These are phyloP conservation scores for Metschnikowia sp. DNA, from an alignment of 805 yeast species.

Conservation along the genomic window DNA sequence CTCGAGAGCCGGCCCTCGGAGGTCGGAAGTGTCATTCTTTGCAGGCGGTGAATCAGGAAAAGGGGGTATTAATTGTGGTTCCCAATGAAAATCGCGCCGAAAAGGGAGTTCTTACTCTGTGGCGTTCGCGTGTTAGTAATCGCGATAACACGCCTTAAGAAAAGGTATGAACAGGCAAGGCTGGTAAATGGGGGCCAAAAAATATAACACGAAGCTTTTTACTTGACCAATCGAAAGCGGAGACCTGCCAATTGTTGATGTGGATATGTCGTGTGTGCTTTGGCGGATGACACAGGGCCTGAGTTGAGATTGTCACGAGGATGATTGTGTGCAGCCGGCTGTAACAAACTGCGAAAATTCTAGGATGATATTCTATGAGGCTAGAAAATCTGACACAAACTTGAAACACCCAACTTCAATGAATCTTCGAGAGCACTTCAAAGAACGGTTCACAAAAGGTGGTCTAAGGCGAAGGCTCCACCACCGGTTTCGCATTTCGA, in stretches of 20 bases:
- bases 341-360: too few species aligned
- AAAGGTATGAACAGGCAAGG: neutral
- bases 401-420: too few species aligned
- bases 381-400: too few species aligned
- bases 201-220: neutral
- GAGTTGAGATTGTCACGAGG: too few species aligned
- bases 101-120: neutral
- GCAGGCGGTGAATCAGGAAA: too few species aligned
- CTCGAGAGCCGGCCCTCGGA: slow-evolving; percentile 10
- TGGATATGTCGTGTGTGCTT: neutral
- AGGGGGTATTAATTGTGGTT: neutral
- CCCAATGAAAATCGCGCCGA: neutral
- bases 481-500: slow-evolving; percentile 9
- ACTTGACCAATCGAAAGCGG: neutral
- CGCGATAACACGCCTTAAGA: neutral
- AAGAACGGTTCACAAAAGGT: slow-evolving; percentile 3
- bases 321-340: too few species aligned
- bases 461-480: slow-evolving; percentile 1
- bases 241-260: neutral
- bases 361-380: too few species aligned
- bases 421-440: too few species aligned
- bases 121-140: too few species aligned
- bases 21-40: slow-evolving; percentile 5
- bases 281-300: too few species aligned
- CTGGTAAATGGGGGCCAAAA: neutral